Conservation (phyloP, 2,329 filamentous ascomycete genomes). For the Paraphaeosphaeria minitans region DNA sequence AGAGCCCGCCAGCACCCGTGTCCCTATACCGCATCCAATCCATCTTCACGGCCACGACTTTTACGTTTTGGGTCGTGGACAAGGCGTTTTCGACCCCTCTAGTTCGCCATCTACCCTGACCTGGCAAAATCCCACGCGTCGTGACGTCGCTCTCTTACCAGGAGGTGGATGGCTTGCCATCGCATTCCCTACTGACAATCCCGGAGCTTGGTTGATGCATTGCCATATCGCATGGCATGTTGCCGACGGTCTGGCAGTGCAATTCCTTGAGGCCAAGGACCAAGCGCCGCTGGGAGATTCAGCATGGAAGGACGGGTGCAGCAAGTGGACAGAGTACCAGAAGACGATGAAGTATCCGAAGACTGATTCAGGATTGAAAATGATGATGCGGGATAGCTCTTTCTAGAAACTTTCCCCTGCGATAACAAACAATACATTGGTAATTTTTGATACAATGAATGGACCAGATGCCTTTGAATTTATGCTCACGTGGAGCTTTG, state of each 20-base stretch:
- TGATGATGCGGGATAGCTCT: background rate
- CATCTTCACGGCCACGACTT: constrained; percentile 48
- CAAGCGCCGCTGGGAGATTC: constrained; percentile 7
- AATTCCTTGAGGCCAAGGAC: constrained; percentile 55
- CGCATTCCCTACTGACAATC: constrained; percentile 59
- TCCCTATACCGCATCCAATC: constrained; percentile 41
- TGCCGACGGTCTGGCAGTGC: constrained; percentile 60
- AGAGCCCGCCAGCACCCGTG: constrained; percentile 21
- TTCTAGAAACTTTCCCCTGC: background rate
- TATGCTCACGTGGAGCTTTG: too few relatives aligned
- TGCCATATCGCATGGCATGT: constrained; percentile 56
- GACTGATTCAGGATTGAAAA: constrained; percentile 14
- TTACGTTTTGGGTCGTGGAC: constrained; percentile 31
- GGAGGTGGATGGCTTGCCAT: constrained; percentile 50
- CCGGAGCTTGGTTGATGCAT: constrained; percentile 50
- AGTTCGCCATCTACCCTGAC: constrained; percentile 16
- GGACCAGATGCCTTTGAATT: too few relatives aligned
- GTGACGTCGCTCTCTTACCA: constrained; percentile 37
- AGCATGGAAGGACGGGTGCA: constrained; percentile 9
- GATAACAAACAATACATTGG: too few relatives aligned
- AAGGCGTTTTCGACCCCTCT: constrained; percentile 18
- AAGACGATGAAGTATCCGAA: constrained; percentile 13
- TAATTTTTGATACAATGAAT: too few relatives aligned
- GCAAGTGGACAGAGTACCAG: constrained; percentile 9
- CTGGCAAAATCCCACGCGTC: constrained; percentile 31